Conservation (phyloP, 441 rosid genomes). For the Erodium chrysanthum region DNA sequence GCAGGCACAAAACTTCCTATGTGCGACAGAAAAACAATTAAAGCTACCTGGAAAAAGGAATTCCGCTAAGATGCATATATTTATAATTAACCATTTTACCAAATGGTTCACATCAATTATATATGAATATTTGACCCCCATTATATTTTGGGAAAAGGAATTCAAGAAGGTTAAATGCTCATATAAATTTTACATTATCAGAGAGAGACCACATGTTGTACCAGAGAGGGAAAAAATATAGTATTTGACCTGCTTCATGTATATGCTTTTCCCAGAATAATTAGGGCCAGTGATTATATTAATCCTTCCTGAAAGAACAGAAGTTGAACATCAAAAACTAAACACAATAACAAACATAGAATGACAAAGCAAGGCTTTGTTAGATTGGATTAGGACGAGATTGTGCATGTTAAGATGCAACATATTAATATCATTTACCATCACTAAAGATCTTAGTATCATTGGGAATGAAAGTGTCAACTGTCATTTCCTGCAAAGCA, state of each 20-base stretch:
- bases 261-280: constrained; percentile 95
- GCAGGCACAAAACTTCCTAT: constrained; percentile 99
- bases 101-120: not conserved
- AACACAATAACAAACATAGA: constrained; percentile 13
- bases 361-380: constrained; percentile 13
- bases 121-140: not conserved
- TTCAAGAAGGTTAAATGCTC: constrained; percentile 4
- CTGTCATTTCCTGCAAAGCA: constrained; percentile 96
- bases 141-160: not conserved
- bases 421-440: constrained; percentile 34
- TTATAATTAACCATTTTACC: constrained; percentile 10
- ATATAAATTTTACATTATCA: not conserved
- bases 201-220: not conserved
- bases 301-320: constrained; percentile 53
- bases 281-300: constrained; percentile 91
- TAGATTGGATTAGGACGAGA: constrained; percentile 15
- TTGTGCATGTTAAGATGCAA: constrained; percentile 11
- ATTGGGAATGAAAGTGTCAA: constrained; percentile 90
- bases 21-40: constrained; percentile 91
- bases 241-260: constrained; percentile 69
- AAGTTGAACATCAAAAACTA: constrained; percentile 17
- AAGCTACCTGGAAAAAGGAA: constrained; percentile 59
- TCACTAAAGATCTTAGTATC: constrained; percentile 55
- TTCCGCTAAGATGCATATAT: constrained; percentile 4
- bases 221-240: constrained; percentile 7